Percentiles rank a stretch among this genome's conserved stretches.
Evolutionary conservation across 2,329 filamentous ascomycete species (phyloP).

Genomic region (Fusarium redolens): DNA sequence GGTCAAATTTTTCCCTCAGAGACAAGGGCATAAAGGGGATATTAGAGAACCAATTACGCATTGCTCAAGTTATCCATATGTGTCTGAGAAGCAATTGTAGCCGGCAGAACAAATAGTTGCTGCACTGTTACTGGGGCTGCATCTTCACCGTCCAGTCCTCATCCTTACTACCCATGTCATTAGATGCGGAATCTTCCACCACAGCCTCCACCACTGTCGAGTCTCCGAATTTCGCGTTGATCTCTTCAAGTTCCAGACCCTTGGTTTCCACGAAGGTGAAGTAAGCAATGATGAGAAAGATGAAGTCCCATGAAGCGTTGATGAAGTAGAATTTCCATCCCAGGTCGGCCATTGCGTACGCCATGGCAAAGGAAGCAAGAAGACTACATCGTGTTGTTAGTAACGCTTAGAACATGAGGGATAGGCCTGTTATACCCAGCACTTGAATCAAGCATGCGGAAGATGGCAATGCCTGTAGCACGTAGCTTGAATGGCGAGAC

Average conservation of each 20-base stretch:
- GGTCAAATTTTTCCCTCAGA: too few species aligned
- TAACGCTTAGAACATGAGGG: rapidly evolving
- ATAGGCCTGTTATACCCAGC: neutral
- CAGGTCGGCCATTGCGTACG: slow-evolving; percentile 1
- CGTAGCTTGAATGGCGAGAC: neutral
- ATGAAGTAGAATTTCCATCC: slow-evolving; percentile 7
- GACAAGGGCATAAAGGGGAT: neutral
- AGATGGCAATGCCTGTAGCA: neutral
- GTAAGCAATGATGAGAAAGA: neutral
- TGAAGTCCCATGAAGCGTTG: neutral
- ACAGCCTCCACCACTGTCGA: neutral
- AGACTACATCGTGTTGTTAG: neutral
- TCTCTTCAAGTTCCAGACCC: neutral
- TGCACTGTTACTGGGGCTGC: neutral
- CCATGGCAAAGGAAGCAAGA: neutral
- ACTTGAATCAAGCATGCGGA: neutral
- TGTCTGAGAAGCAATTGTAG: rapidly evolving
- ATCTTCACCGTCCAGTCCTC: neutral
- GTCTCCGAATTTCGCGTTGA: neutral
- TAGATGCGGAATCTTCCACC: neutral
- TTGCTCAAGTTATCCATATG: rapidly evolving
- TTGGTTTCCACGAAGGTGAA: neutral
- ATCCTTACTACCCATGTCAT: neutral
- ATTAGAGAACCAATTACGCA: neutral
- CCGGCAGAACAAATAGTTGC: neutral